Evolutionary conservation across 371 early-diverging fungal species (phyloP).

Genomic region (Mortierella sp.): DNA sequence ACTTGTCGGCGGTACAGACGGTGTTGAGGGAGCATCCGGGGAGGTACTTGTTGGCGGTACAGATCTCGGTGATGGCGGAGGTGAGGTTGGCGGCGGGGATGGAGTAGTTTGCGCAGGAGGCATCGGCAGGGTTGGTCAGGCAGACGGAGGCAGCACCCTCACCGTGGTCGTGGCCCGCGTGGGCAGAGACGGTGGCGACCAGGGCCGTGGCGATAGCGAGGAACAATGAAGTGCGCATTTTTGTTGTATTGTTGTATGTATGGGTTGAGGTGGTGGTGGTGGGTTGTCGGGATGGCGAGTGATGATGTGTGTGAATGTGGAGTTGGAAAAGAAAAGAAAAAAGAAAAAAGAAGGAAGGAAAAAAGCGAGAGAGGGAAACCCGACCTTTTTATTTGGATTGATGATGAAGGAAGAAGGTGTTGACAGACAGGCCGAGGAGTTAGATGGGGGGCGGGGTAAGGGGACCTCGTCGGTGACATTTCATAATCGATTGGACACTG

Average conservation of each 20-base stretch:
- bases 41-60: constrained; percentile 44
- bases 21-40: constrained; percentile 56
- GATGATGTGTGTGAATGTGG: background rate
- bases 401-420: background rate
- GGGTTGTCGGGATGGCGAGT: background rate
- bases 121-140: constrained; percentile 49
- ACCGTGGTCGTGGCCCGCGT: constrained; percentile 39
- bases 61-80: constrained; percentile 40
- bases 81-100: constrained; percentile 34
- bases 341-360: constrained; percentile 7
- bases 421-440: no score
- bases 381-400: background rate
- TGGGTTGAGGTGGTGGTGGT: background rate
- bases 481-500: background rate
- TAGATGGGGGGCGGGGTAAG: background rate
- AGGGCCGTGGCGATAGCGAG: constrained; percentile 38
- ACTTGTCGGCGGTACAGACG: constrained; percentile 44
- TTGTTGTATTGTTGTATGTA: background rate
- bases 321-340: constrained; percentile 3
- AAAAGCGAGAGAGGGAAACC: background rate
- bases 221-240: constrained; percentile 47
- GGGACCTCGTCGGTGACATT: background rate
- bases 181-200: constrained; percentile 36
- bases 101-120: constrained; percentile 40
- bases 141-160: constrained; percentile 34